These are phyloP conservation scores for Rheum nobile DNA, from an alignment of 148 eudicot species.

Conservation along the genomic window DNA sequence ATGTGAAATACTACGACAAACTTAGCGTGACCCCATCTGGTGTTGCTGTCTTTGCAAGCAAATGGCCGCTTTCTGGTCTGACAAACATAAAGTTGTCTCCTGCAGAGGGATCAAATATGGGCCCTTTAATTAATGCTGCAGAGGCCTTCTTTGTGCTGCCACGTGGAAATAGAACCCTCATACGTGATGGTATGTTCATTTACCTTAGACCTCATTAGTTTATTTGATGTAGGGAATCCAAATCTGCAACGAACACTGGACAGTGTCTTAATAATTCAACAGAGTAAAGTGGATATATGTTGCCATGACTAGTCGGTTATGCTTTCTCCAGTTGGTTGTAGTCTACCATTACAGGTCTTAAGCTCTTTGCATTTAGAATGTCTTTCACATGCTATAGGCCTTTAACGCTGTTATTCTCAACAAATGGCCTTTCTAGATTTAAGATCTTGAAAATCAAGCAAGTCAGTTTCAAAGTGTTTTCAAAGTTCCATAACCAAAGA, in stretches of 20 bases:
- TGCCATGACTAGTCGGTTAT: background rate
- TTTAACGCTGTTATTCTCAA: background rate
- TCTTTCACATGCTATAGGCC: background rate
- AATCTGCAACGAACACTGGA: background rate
- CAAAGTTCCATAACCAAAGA: background rate
- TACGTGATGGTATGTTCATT: slow-evolving; percentile 54
- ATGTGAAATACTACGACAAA: slow-evolving; percentile 34
- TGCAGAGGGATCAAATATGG: slow-evolving; percentile 38
- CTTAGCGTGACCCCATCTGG: slow-evolving; percentile 55
- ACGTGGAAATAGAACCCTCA: slow-evolving; percentile 55
- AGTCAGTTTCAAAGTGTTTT: background rate
- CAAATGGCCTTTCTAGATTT: background rate
- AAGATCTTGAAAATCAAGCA: background rate
- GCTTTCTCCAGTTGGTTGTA: background rate
- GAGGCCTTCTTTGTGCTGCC: slow-evolving; percentile 51
- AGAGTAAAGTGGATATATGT: background rate
- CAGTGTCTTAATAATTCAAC: background rate
- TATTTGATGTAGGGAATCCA: background rate
- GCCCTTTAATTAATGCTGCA: slow-evolving; percentile 81
- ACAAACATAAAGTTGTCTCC: slow-evolving; percentile 60
- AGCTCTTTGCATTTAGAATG: background rate
- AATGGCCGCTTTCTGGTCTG: slow-evolving; percentile 73
- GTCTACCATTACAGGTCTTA: background rate
- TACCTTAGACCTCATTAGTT: background rate
- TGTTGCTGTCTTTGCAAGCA: slow-evolving; percentile 55